Base-by-base conservation (phyloP, 306 rosid species). In the Prosopis cineraria region DNA sequence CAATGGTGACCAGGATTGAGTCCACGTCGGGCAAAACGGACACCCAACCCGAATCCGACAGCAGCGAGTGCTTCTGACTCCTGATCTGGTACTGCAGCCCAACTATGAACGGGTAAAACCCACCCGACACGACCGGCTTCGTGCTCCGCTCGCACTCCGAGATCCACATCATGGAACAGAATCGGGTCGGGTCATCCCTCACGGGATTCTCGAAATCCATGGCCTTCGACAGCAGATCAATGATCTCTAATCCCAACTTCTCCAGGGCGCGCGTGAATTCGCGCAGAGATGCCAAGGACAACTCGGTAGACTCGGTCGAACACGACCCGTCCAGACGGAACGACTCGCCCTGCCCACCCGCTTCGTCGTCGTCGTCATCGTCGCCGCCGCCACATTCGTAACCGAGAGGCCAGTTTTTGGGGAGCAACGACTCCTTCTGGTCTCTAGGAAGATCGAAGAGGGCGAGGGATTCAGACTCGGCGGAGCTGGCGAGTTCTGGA, bases 1-100 rank as follows among this genome's bases (percentile, higher is more conserved):
- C 98, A 67, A 90, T 50, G 9, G 97, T 87, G 4, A 94, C 91
- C 84, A 89, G 40, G 64, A 94, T 78, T 0, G 97, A 80, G 50
- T 91, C 98, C 77, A 87, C 89, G 72, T 68, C 85, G 41, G 96
- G 91, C 72, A 74, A 75, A 47, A 88, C 91, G 0, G 94, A 64
- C 72, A 90, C 91, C 97, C 93, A 84, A 62, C 93, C 97, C 33
- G 97, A 91, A 80, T 94, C 97, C 76, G 94, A 87, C 60, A 87
- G 62, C 83, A 91, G 8, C 25, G 85, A 87, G 24, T 75, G 76
- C 71, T 81, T 91, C 81, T 83, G 89, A n/a, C 77, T 50, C 76
- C 90, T 83, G n/a, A 85, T 85, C 79, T 89, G 97, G 70, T 89
- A 91, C 76, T 91, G 94, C 77, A 94, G 56, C 50, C 96, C 91